Base-by-base conservation (phyloP, 1,284 basidiomycete species). In the Microbotryum scabiosae region DNA sequence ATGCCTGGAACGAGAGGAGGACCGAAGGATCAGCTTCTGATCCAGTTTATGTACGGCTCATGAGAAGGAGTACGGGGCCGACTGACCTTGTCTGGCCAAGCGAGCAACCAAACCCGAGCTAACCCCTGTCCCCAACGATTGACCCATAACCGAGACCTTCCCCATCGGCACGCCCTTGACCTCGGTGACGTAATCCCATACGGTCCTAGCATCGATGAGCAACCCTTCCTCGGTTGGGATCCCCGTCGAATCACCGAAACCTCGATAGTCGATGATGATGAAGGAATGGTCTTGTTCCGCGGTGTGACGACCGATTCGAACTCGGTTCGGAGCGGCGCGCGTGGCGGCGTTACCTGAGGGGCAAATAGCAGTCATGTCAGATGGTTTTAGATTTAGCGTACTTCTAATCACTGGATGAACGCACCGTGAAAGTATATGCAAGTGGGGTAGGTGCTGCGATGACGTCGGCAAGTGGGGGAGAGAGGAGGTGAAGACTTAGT, bases 231-330 rank as follows among this genome's bases (percentile, higher is more conserved):
- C 86, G 12, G 81, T 83, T 0, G 92, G 92, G 3, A 26, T 74
- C 1, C 91, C 90, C 1, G 82, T 81, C 59, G 89, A 92, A 72
- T 97, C 91, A 0, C 80, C 93, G 70, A 88, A 97, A 0, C 93
- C 93, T n/a, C 69, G 57, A 50, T 70, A 71, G 56, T 70, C 69
- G 45, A 65, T 54, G 21, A 65, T 66, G 53, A 70, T 14, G 30
- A 69, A 66, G 46, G 63, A 60, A 47, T 49, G 45, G 43, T 64
- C 45, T 45, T 62, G 28, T 14, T 59, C 60, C 23, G 54, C 58
- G 30, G 62, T 43, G 45, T 66, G 62, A 12, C 66, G 59, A 8
- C 55, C 69, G 4, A 69, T 57, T 5, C 78, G 79, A 12, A 88
- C 76, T 10, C 90, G 85, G 55, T 80, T 81, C 0, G 76, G 70